Base-by-base conservation (phyloP, 2,329 filamentous ascomycete species). In the Hawksworthiomyces lignivorus region DNA sequence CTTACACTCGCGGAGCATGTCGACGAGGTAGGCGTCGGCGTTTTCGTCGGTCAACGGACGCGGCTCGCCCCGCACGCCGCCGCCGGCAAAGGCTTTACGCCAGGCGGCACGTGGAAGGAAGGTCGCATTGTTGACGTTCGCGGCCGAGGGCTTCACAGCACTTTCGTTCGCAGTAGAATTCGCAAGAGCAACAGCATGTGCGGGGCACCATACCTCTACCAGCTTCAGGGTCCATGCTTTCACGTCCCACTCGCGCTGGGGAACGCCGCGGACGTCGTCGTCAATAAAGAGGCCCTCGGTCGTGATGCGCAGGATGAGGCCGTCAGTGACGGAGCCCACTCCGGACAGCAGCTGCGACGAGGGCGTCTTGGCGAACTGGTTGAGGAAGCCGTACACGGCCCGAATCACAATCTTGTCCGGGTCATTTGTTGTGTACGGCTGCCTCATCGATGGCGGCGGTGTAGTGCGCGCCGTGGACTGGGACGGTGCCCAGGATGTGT, bases 181-280 rank as follows among this genome's bases (percentile, higher is more conserved):
- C 49, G 52, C 62, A 51, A 62, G 59, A 57, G 67, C 67, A 59
- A 75, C 66, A 60, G 66, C 77, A 61, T 82, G 76, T 56, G 76
- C 72, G 56, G 80, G 77, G 59, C 82, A 88, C 78, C 83, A 87
- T 69, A 92, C 82, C 75, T 97, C 92, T 62, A 94, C 80, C 50
- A 84, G 69, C 66, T 94, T 96, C 64, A 98, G 76, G 32, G 88
- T 95, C 92, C 92, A 97, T 20, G 90, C 89, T 63, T 97, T 97
- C 57, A 97, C 80, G 61, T 98, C 92, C 92, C 92, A 98, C 65
- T 98, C 92, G 46, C 92, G 80, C 64, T 97, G 88, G n/a, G 87
- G 82, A 14, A 96, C 87, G 48, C 81, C 80, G 33, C 89, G 81
- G 39, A 96, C 77, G 60, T 97, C 92, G 61, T 98, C 92, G 60